A percentile compares a stretch with the other conserved stretches of the same genome.
phyloP scores from a whole-genome alignment of 163 green algal species.

The Chlorella variabilis region DNA sequence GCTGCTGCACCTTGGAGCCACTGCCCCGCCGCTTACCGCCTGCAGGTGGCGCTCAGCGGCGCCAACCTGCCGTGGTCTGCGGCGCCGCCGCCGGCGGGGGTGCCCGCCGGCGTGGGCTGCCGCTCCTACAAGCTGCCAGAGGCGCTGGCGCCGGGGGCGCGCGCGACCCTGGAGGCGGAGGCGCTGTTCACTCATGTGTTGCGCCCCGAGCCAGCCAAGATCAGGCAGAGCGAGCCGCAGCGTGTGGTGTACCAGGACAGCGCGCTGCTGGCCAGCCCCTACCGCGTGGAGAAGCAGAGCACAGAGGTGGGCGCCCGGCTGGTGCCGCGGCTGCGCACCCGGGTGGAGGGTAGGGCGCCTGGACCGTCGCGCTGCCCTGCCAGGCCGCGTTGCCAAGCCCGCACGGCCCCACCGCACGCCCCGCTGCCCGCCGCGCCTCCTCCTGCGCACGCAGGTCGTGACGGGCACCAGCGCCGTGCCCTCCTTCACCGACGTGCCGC shows the following conservation, averaged over 20 bases:
- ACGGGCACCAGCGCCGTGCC: slow-evolving; percentile 58
- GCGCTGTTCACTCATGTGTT: slow-evolving; percentile 62
- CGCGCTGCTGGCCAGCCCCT: slow-evolving; percentile 65
- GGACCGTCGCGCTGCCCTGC: no score
- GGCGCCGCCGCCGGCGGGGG: slow-evolving; percentile 12
- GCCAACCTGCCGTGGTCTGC: background rate
- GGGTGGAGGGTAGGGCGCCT: no score
- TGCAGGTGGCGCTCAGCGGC: background rate
- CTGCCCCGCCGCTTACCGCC: background rate
- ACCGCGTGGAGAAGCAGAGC: slow-evolving; percentile 63
- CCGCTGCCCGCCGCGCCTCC: no score
- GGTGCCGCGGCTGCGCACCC: no score
- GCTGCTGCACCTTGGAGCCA: no score
- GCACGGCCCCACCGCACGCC: background rate
- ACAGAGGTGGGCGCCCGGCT: slow-evolving; percentile 52
- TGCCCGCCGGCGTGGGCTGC: slow-evolving; percentile 51
- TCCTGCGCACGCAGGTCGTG: slow-evolving; percentile 41
- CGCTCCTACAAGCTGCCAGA: slow-evolving; percentile 45
- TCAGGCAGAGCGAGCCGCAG: slow-evolving; percentile 70
- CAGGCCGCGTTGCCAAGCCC: no score
- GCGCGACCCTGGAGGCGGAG: background rate
- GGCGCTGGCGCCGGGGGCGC: slow-evolving; percentile 46
- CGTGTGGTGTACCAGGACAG: slow-evolving; percentile 65
- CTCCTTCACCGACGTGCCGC: slow-evolving; percentile 53
- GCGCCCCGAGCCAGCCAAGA: slow-evolving; percentile 59